phyloP scores from a whole-genome alignment of 257 asterid species.

The Nyctanthes arbortristis region DNA sequence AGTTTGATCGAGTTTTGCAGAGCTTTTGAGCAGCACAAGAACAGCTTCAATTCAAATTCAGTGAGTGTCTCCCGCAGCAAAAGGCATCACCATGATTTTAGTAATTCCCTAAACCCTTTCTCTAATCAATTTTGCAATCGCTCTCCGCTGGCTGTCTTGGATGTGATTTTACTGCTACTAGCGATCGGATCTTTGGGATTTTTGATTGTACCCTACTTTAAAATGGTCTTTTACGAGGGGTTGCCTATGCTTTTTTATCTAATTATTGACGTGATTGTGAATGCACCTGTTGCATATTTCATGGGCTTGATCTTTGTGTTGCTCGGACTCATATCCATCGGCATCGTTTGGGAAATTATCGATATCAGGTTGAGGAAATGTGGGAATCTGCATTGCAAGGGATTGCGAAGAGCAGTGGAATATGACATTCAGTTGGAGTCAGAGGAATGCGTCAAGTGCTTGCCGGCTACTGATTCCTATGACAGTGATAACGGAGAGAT shows the following conservation, averaged over 20 bases:
- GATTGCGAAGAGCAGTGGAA: conserved; percentile 56
- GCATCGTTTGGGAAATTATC: conserved; percentile 32
- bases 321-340: conserved; percentile 29
- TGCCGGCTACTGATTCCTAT: conserved; percentile 22
- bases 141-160: conserved; percentile 51
- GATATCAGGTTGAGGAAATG: conserved; percentile 51
- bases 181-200: conserved; percentile 45
- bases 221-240: conserved; percentile 30
- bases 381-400: conserved; percentile 48
- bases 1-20: conserved; percentile 61
- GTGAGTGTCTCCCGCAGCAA: conserved; percentile 18
- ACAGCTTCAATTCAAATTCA: conserved; percentile 22
- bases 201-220: conserved; percentile 41
- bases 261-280: conserved; percentile 39
- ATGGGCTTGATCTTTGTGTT: conserved; percentile 37
- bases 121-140: conserved; percentile 40
- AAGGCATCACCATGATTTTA: conserved; percentile 25
- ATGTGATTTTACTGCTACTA: conserved; percentile 39
- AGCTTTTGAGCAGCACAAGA: conserved; percentile 41
- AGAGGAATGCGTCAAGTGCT: conserved; percentile 54
- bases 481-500: conserved; percentile 27
- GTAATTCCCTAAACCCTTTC: conserved; percentile 34
- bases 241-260: conserved; percentile 23
- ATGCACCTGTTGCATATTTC: conserved; percentile 46
- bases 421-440: conserved; percentile 62